Evolutionary conservation across 257 asterid species (phyloP).

Genomic region (Gynochthodes officinalis): DNA sequence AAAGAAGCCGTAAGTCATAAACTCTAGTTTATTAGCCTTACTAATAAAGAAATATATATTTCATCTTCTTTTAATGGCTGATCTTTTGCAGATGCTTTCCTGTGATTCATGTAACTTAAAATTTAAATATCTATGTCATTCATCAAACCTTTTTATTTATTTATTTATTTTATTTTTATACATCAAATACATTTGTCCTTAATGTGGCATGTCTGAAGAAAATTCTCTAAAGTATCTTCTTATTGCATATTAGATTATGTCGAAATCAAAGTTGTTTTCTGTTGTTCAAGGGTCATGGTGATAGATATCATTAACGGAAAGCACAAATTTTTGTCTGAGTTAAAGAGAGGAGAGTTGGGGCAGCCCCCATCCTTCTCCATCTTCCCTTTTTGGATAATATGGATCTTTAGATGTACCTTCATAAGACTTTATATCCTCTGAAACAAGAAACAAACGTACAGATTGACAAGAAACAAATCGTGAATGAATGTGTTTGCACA

Average conservation of each 20-base stretch:
- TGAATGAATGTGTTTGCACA: background rate
- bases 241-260: background rate
- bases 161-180: too few species aligned
- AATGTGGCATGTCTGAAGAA: background rate
- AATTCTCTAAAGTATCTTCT: background rate
- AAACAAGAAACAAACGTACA: background rate
- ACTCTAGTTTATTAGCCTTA: background rate
- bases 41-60: background rate
- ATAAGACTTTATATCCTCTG: background rate
- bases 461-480: background rate
- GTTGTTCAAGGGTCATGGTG: background rate
- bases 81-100: background rate
- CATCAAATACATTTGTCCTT: background rate
- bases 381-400: background rate
- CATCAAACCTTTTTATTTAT: background rate
- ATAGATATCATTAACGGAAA: background rate
- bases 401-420: background rate
- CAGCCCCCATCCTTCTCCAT: too few species aligned
- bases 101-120: background rate
- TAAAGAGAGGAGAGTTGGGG: too few species aligned
- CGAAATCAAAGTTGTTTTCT: background rate
- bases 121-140: background rate
- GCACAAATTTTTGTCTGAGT: background rate
- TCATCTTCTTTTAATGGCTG: background rate
- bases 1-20: slow-evolving; percentile 68